Conservation (phyloP, 2,329 filamentous ascomycete species). For the Coniosporium tulheliwenetii region DNA sequence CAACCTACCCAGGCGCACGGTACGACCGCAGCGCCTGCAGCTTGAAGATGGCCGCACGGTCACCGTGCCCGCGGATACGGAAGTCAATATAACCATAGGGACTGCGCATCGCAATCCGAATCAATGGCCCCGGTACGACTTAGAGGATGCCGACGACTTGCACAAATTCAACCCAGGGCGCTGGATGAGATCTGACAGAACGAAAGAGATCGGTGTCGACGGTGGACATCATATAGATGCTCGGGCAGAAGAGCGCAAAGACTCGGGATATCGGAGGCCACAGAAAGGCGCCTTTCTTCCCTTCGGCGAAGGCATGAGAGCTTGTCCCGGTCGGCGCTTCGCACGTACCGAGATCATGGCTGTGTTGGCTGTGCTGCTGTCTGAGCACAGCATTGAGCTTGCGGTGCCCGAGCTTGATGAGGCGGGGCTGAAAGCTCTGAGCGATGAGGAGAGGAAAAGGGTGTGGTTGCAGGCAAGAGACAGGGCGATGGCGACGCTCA, state of each 20-base stretch:
- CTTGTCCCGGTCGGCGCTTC: constrained; percentile 41
- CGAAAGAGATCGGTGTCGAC: no score
- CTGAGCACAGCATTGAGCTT: constrained; percentile 51
- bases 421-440: constrained; percentile 21
- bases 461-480: constrained; percentile 47
- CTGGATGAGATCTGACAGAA: no score
- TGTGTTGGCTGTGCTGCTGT: constrained; percentile 35
- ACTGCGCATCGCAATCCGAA: constrained; percentile 52
- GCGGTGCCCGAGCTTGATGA: constrained; percentile 37
- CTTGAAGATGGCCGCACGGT: no score
- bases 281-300: constrained; percentile 36
- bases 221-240: no score
- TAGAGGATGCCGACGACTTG: no score
- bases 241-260: no score
- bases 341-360: constrained; percentile 40
- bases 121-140: constrained; percentile 43
- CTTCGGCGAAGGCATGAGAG: constrained; percentile 38
- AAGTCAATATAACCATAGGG: constrained; percentile 40
- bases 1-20: constrained; percentile 52
- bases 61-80: constrained; percentile 36
- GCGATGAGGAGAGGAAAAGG: constrained; percentile 28
- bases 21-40: not conserved
- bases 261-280: no score
- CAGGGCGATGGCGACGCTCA: constrained; percentile 36
- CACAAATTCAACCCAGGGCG: no score